Conservation (phyloP, 176 grass and related monocot species). For the Alloteropsis semialata region DNA sequence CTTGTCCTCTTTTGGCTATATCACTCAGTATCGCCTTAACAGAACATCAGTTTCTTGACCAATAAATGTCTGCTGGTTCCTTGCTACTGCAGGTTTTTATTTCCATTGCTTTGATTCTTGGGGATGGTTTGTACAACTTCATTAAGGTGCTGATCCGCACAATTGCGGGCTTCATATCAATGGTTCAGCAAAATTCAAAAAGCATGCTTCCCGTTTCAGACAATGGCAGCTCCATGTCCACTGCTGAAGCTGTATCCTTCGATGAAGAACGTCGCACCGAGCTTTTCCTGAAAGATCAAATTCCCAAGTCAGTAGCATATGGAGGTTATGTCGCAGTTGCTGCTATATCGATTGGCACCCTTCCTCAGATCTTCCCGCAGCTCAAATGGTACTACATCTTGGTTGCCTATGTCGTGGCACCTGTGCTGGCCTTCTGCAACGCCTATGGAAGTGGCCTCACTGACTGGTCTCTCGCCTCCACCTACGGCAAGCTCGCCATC, state of each 20-base stretch:
- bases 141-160: conserved; percentile 55
- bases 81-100: conserved; percentile 62
- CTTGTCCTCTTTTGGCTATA: conserved; percentile 10
- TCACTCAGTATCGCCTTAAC: not conserved
- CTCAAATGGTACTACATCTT: conserved; percentile 91
- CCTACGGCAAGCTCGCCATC: conserved; percentile 94
- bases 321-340: conserved; percentile 61
- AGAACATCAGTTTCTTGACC: not conserved
- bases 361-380: conserved; percentile 80
- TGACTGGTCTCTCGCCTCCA: conserved; percentile 93
- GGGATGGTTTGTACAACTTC: conserved; percentile 80
- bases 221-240: conserved; percentile 9
- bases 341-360: conserved; percentile 53
- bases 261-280: conserved; percentile 70
- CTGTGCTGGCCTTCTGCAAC: conserved; percentile 88
- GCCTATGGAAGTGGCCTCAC: conserved; percentile 95
- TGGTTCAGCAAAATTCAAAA: conserved; percentile 43
- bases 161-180: conserved; percentile 33
- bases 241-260: conserved; percentile 42
- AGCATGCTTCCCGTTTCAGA: conserved; percentile 54
- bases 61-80: not conserved
- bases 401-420: conserved; percentile 71
- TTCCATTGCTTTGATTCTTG: conserved; percentile 84
- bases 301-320: conserved; percentile 56
- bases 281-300: conserved; percentile 79